Base-by-base conservation (phyloP, 176 grass and related monocot species). In the Neostapfia colusana region DNA sequence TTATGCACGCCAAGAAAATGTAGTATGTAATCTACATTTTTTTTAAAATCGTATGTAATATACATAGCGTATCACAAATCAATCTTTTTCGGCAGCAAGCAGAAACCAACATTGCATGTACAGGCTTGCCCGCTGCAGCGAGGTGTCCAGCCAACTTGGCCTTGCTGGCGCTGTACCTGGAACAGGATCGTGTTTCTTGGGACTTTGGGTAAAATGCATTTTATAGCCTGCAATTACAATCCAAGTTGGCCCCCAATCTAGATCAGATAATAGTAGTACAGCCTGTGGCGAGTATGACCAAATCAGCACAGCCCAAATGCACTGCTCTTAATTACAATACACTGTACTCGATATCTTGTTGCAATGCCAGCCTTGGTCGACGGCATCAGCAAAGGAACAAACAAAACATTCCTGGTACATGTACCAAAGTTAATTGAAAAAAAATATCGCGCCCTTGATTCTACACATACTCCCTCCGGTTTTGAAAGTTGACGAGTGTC, bases 191-290 rank as follows among this genome's bases (percentile, higher is more conserved):
- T 28, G 45, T 20, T 78, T 69, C 28, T 55, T 74, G 63, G 63
- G 54, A 79, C 15, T 74, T 53, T 25, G 69, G 69, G 63, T 39
- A 25, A 26, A 63, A 75, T 88, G 70, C 81, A 69, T 28, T 84
- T 69, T 37, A 84, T 69, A 48, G 63, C 63, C 37, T 84, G 67
- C 60, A 49, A 63, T 69, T 70, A 79, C 26, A 45, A 65, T 79
- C 75, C 75, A 44, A 48, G 26, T 63, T 64, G 86, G 63, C n/a
- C 26, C 75, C 15, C 17, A 74, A 75, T 74, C 63, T 63, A 69
- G 53, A 72, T 88, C 69, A 83, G 42, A 79, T 48, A 79, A n/a
- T 38, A 25, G 4, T 14, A 13, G 79, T 62, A 62, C 63, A 36
- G 42, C 26, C 60, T 66, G 69, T 60, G 20, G 26, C n/a, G 69